These are phyloP conservation scores for Westerdykella sp. DNA, from an alignment of 2,329 filamentous ascomycete species.

Conservation along the genomic window DNA sequence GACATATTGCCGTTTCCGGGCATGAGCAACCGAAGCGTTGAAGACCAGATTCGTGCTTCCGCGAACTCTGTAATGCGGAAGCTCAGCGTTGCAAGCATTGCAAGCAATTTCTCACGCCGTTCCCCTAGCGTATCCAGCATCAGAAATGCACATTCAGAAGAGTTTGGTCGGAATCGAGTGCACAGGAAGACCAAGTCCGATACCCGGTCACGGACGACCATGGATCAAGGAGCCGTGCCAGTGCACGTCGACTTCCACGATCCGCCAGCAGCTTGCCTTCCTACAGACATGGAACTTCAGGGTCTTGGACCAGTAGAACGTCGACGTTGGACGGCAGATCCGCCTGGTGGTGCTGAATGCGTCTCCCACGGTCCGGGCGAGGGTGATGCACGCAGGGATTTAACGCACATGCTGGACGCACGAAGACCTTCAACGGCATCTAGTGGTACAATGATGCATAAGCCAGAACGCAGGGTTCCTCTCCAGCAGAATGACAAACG, in stretches of 20 bases:
- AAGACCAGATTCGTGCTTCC: conserved; percentile 69
- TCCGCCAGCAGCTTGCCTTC: conserved; percentile 43
- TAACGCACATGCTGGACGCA: conserved; percentile 22
- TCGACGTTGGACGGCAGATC: conserved; percentile 23
- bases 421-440: conserved; percentile 17
- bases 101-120: conserved; percentile 67
- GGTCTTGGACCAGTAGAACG: conserved; percentile 21
- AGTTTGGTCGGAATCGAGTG: conserved; percentile 25
- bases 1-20: conserved; percentile 77
- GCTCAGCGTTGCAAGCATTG: conserved; percentile 74
- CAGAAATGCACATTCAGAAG: conserved; percentile 33
- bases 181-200: conserved; percentile 24
- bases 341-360: conserved; percentile 13
- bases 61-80: conserved; percentile 84
- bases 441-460: conserved; percentile 13
- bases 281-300: conserved; percentile 43
- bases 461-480: conserved; percentile 4
- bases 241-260: conserved; percentile 43
- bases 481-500: conserved; percentile 12
- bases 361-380: conserved; percentile 15
- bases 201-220: conserved; percentile 17
- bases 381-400: conserved; percentile 12
- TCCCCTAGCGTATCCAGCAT: conserved; percentile 53
- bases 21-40: conserved; percentile 61
- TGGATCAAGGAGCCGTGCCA: conserved; percentile 24